Percentiles rank a stretch among this genome's conserved stretches.
Evolutionary conservation across 2,329 filamentous ascomycete species (phyloP).

Genomic region (Sphaerulina vaccinii): DNA sequence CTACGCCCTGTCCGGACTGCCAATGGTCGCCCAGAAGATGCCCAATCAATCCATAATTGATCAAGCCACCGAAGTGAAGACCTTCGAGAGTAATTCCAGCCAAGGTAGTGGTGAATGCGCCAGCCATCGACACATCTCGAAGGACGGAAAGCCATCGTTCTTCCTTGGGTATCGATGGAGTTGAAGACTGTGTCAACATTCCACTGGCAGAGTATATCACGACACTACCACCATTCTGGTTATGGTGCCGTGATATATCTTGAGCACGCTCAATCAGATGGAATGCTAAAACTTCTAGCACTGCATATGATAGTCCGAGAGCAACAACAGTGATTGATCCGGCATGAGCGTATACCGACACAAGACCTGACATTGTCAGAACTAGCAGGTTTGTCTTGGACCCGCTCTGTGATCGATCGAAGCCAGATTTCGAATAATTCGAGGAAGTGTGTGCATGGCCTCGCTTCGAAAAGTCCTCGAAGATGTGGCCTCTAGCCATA

Average conservation of each 20-base stretch:
- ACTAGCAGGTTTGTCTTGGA: constrained; percentile 36
- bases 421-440: constrained; percentile 21
- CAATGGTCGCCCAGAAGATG: constrained; percentile 26
- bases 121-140: constrained; percentile 34
- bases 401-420: constrained; percentile 21
- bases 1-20: constrained; percentile 25
- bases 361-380: constrained; percentile 38
- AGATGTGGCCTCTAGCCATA: constrained; percentile 20
- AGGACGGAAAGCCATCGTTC: constrained; percentile 25
- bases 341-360: constrained; percentile 38
- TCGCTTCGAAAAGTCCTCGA: constrained; percentile 13
- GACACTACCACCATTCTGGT: constrained; percentile 31
- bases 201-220: constrained; percentile 40
- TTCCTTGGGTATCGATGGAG: background rate
- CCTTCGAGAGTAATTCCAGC: constrained; percentile 33
- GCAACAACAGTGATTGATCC: constrained; percentile 38
- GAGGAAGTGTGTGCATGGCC: background rate
- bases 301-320: constrained; percentile 44
- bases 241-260: constrained; percentile 21
- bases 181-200: constrained; percentile 31
- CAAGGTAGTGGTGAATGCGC: constrained; percentile 26
- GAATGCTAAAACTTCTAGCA: constrained; percentile 43
- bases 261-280: constrained; percentile 41
- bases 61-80: constrained; percentile 29
- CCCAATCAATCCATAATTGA: constrained; percentile 28